phyloP scores from a whole-genome alignment of 2,329 filamentous ascomycete species.

The Pestalotiopsis sp. region DNA sequence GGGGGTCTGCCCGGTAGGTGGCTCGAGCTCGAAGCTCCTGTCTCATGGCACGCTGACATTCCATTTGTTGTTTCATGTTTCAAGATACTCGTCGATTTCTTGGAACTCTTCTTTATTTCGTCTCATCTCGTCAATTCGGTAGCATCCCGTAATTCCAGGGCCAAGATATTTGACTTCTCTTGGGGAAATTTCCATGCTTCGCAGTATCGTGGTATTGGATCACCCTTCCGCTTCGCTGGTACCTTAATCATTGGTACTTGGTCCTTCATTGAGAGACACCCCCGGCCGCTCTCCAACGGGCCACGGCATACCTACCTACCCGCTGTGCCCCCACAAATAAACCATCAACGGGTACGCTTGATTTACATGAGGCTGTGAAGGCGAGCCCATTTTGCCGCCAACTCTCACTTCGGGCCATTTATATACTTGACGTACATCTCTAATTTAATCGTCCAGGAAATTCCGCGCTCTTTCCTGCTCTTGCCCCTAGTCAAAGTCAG shows the following conservation, averaged over 20 bases:
- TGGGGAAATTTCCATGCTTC: neutral
- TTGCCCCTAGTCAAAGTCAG: neutral
- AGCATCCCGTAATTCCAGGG: neutral
- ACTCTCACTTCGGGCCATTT: neutral
- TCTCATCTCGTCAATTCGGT: neutral
- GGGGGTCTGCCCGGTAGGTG: neutral
- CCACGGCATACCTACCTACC: neutral
- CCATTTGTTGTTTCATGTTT: constrained; percentile 7
- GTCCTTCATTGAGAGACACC: neutral
- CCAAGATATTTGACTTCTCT: neutral
- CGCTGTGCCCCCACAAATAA: neutral
- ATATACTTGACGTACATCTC: neutral
- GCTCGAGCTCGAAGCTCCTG: neutral
- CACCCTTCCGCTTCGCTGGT: neutral
- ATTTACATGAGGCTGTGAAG: neutral
- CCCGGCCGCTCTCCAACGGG: neutral
- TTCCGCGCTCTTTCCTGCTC: neutral
- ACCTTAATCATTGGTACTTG: neutral
- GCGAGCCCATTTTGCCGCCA: neutral
- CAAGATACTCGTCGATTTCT: neutral
- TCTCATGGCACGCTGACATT: neutral
- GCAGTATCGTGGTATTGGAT: neutral
- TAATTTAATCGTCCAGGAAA: neutral
- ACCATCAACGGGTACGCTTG: neutral
- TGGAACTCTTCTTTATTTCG: neutral